Evolutionary conservation across 1,284 basidiomycete species (phyloP).

Genomic region (Psilocybe mexicana): DNA sequence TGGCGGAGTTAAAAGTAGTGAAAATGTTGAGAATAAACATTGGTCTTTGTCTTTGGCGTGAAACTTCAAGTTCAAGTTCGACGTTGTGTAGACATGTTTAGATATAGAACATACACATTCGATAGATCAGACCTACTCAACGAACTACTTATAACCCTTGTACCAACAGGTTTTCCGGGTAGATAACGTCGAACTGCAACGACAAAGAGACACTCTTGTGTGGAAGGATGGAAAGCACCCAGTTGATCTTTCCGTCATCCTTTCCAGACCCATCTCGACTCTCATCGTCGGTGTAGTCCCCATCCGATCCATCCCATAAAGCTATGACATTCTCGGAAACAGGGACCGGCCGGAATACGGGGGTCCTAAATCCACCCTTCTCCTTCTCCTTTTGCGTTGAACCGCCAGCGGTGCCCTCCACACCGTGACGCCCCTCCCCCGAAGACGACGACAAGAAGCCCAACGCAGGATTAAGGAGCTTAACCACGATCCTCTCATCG

Average conservation of each 20-base stretch:
- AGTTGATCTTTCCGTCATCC: slow-evolving; percentile 32
- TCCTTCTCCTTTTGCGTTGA: neutral
- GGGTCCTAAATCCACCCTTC: neutral
- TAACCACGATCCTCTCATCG: slow-evolving; percentile 33
- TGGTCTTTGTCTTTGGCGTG: no score
- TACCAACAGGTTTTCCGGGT: neutral
- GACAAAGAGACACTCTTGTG: slow-evolving; percentile 11
- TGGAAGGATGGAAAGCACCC: slow-evolving; percentile 28
- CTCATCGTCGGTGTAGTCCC: slow-evolving; percentile 6
- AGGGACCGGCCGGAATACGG: slow-evolving; percentile 17
- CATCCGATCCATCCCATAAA: slow-evolving; percentile 35
- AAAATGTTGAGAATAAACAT: no score
- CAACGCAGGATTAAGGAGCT: slow-evolving; percentile 33
- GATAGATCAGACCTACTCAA: no score
- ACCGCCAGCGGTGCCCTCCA: slow-evolving; percentile 8
- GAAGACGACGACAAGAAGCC: neutral
- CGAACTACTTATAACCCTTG: neutral
- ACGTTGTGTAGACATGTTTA: no score
- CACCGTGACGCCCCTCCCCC: neutral
- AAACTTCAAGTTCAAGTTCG: no score
- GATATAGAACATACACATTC: no score
- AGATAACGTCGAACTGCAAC: neutral
- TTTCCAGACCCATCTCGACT: slow-evolving; percentile 9
- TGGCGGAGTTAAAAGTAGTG: no score
- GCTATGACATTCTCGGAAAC: slow-evolving; percentile 27